These are phyloP conservation scores for Aspergillus awamori DNA, from an alignment of 2,329 filamentous ascomycete genomes.

Conservation along the genomic window DNA sequence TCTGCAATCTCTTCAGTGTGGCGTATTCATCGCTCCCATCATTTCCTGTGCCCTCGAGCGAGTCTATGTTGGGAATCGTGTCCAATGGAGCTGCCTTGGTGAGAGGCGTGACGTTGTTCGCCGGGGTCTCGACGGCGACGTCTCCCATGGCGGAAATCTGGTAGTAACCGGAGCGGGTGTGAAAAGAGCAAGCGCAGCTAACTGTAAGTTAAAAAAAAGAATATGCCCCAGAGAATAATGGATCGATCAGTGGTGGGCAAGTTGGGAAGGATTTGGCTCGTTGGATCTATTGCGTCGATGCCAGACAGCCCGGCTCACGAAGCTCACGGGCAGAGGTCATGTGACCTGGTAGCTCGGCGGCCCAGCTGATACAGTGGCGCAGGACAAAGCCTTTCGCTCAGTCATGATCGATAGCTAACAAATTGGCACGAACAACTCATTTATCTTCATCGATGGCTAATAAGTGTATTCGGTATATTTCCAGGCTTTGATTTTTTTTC, in stretches of 20 bases:
- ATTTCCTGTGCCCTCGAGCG: conserved; percentile 77
- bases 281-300: conserved; percentile 13
- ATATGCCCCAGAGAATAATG: neutral
- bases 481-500: too few relatives aligned
- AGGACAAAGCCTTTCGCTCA: neutral
- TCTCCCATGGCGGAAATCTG: conserved; percentile 70
- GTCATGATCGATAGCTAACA: neutral
- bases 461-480: too few relatives aligned
- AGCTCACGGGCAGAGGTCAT: conserved; percentile 10
- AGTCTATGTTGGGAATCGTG: conserved; percentile 86
- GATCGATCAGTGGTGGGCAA: neutral
- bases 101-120: conserved; percentile 72
- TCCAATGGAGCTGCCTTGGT: conserved; percentile 76
- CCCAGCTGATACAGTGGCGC: neutral
- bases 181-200: neutral
- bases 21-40: conserved; percentile 93
- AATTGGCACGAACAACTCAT: too few relatives aligned
- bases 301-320: conserved; percentile 11
- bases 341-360: conserved; percentile 5
- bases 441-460: too few relatives aligned
- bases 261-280: neutral
- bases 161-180: neutral
- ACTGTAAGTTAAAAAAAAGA: neutral
- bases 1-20: conserved; percentile 91
- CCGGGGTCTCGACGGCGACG: conserved; percentile 79